These are phyloP conservation scores for Aspergillus sp. DNA, from an alignment of 2,329 filamentous ascomycete genomes.

Conservation along the genomic window DNA sequence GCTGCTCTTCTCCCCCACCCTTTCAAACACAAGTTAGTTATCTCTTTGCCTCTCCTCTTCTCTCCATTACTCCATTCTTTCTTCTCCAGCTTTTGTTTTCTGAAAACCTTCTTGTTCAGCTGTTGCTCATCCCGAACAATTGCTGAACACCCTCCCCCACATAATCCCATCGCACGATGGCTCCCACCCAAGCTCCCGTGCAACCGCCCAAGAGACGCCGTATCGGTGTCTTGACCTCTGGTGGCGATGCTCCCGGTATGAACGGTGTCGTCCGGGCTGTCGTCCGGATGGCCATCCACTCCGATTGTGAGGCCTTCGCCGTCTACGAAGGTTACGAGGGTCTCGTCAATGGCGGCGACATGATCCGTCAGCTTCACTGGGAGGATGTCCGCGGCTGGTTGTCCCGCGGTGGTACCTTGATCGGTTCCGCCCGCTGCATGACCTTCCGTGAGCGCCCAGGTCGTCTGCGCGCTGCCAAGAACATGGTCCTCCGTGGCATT, in stretches of 20 bases:
- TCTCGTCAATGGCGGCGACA: slow-evolving; percentile 81
- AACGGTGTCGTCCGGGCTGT: slow-evolving; percentile 87
- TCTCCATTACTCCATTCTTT: not conserved
- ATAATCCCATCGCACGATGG: slow-evolving; percentile 17
- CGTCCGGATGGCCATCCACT: slow-evolving; percentile 85
- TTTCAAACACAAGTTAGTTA: slow-evolving; percentile 17
- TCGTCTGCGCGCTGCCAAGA: slow-evolving; percentile 82
- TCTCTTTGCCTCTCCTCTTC: slow-evolving; percentile 5
- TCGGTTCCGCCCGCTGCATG: slow-evolving; percentile 92
- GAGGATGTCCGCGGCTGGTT: slow-evolving; percentile 92
- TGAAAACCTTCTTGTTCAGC: slow-evolving; percentile 6
- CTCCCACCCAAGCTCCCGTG: slow-evolving; percentile 19
- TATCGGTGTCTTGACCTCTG: slow-evolving; percentile 91
- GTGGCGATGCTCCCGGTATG: slow-evolving; percentile 94
- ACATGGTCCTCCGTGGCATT: slow-evolving; percentile 89
- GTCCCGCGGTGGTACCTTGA: slow-evolving; percentile 90
- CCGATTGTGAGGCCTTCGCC: slow-evolving; percentile 76
- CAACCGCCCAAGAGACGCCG: slow-evolving; percentile 54
- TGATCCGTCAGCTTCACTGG: slow-evolving; percentile 88
- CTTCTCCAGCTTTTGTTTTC: slow-evolving; percentile 13
- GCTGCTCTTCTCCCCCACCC: slow-evolving; percentile 14
- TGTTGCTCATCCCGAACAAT: not conserved
- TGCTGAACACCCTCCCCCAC: slow-evolving; percentile 4
- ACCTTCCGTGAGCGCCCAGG: slow-evolving; percentile 87
- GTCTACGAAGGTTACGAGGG: slow-evolving; percentile 96